These are phyloP conservation scores for Hericium coralloides DNA, from an alignment of 768 basidiomycete species.

Conservation along the genomic window DNA sequence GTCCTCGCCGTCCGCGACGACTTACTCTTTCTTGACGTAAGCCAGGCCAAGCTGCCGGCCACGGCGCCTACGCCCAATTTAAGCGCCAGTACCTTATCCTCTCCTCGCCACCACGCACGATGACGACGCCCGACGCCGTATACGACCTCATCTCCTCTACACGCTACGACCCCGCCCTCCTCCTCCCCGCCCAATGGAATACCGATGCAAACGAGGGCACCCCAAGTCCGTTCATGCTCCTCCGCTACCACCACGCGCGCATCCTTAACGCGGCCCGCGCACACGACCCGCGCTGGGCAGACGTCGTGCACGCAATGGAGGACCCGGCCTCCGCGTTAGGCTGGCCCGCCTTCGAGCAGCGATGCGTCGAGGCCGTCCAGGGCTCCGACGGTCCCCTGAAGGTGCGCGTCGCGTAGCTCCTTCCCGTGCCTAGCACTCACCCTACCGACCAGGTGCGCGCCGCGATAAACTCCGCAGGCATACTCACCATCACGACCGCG, in stretches of 20 bases:
- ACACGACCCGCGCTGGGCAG: conserved; percentile 38
- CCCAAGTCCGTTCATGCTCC: conserved; percentile 53
- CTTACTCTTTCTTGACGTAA: too few relatives aligned
- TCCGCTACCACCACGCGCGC: conserved; percentile 52
- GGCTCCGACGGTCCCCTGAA: conserved; percentile 8
- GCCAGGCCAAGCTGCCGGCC: too few relatives aligned
- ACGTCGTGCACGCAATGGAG: not conserved
- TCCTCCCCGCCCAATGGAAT: conserved; percentile 44
- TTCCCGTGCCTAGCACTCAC: not conserved
- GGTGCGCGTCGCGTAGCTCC: not conserved
- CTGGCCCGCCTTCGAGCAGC: conserved; percentile 28
- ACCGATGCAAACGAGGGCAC: conserved; percentile 33
- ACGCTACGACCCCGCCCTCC: conserved; percentile 47
- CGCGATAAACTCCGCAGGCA: conserved; percentile 9
- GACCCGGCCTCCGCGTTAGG: conserved; percentile 26
- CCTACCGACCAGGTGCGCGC: conserved; percentile 40
- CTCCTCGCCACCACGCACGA: not conserved
- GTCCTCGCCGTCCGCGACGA: too few relatives aligned
- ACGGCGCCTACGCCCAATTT: too few relatives aligned
- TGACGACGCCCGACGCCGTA: not conserved
- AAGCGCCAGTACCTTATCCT: too few relatives aligned
- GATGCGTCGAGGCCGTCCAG: conserved; percentile 35
- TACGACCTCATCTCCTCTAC: conserved; percentile 42
- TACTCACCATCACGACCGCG: conserved; percentile 3
- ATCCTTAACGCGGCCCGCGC: conserved; percentile 38